Percentiles rank a stretch among this genome's conserved stretches.
Evolutionary conservation across 768 basidiomycete genomes (phyloP).

Genomic region (Termitomyces eurrhizus): DNA sequence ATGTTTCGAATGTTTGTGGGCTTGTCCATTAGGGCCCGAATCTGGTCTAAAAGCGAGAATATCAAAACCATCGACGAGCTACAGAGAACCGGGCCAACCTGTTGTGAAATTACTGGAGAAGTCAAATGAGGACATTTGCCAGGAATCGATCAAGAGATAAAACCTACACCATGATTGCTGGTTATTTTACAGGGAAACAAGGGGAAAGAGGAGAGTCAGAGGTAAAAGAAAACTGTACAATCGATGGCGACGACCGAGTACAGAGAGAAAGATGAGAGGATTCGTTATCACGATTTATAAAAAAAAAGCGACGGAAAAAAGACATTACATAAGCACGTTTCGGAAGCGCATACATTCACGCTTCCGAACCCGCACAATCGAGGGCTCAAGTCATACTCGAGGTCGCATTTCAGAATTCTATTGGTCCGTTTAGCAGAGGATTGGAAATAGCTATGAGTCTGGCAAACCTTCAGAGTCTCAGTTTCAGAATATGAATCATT

Average conservation of each 20-base stretch:
- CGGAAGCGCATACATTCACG: slow-evolving; percentile 3
- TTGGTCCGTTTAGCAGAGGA: not conserved
- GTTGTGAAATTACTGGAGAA: slow-evolving; percentile 76
- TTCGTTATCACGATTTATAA: slow-evolving; percentile 13
- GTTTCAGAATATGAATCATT: slow-evolving; percentile 1
- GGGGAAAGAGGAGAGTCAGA: not conserved
- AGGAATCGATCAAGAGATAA: slow-evolving; percentile 6
- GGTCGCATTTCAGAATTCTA: not conserved
- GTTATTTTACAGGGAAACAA: not conserved
- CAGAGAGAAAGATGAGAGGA: slow-evolving; percentile 4
- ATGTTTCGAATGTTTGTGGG: slow-evolving; percentile 92
- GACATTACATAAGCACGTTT: slow-evolving; percentile 8
- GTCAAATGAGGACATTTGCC: slow-evolving; percentile 27
- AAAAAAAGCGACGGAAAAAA: slow-evolving; percentile 1
- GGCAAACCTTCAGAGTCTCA: not conserved
- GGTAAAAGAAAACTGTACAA: not conserved
- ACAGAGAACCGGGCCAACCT: slow-evolving; percentile 35
- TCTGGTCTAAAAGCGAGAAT: slow-evolving; percentile 54
- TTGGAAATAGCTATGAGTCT: not conserved
- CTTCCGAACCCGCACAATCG: not conserved
- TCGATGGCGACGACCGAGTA: slow-evolving; percentile 11
- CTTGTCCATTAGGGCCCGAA: slow-evolving; percentile 81
- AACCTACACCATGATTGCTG: slow-evolving; percentile 70
- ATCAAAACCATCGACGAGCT: not conserved
- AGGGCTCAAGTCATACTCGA: no score